Percentiles rank a stretch among this genome's conserved stretches.
phyloP scores from a whole-genome alignment of 2,329 filamentous ascomycete species.

The Alternaria hordeiaustralica region DNA sequence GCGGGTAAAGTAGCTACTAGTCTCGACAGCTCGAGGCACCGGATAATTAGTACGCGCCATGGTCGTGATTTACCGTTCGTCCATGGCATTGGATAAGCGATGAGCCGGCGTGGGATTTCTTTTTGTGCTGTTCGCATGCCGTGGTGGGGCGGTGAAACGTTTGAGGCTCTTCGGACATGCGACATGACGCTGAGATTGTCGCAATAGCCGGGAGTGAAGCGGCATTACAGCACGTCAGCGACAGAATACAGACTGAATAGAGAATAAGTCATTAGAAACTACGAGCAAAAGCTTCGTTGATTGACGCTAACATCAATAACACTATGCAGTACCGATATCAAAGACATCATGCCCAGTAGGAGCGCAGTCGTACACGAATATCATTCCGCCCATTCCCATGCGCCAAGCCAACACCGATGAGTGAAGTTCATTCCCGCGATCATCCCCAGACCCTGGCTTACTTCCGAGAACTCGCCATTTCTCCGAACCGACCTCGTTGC shows the following conservation, averaged over 20 bases:
- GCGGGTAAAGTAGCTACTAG: slow-evolving; percentile 21
- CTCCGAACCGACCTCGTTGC: slow-evolving; percentile 88
- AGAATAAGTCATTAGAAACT: not conserved
- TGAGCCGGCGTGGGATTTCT: not conserved
- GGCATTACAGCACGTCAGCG: not conserved
- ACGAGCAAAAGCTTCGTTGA: not conserved
- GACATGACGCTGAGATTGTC: not conserved
- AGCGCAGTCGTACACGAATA: slow-evolving; percentile 1
- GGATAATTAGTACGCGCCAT: slow-evolving; percentile 23
- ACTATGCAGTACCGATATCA: slow-evolving; percentile 8
- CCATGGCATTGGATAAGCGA: not conserved
- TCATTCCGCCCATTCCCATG: not conserved
- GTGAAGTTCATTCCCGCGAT: not conserved
- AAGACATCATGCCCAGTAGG: slow-evolving; percentile 1
- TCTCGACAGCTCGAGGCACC: slow-evolving; percentile 21
- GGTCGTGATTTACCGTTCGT: not conserved
- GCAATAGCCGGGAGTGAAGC: not conserved
- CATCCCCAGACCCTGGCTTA: slow-evolving; percentile 11
- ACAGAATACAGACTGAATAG: not conserved
- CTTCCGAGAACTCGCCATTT: slow-evolving; percentile 75
- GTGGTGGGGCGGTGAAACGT: not conserved
- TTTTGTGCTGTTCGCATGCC: not conserved
- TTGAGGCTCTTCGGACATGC: not conserved
- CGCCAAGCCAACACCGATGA: slow-evolving; percentile 2
- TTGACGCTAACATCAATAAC: slow-evolving; percentile 7